phyloP scores from a whole-genome alignment of 1,139 yeast genomes.

The Saccharomyces hybrid region DNA sequence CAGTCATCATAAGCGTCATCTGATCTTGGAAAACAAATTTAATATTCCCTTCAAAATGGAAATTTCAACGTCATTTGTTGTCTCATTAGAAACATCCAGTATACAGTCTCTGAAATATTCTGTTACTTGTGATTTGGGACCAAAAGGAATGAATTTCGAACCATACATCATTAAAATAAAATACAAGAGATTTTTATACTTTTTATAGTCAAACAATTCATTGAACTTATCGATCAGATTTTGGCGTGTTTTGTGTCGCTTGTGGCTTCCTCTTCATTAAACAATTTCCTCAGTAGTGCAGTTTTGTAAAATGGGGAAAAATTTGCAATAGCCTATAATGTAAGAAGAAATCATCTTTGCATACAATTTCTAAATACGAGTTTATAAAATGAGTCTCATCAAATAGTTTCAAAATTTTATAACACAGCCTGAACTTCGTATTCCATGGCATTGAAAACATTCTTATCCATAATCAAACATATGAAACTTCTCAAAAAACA shows the following conservation, averaged over 20 bases:
- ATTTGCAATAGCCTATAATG: conserved; percentile 20
- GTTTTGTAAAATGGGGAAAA: conserved; percentile 19
- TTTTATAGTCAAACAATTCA: conserved; percentile 14
- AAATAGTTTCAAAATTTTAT: conserved; percentile 1
- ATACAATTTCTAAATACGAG: conserved; percentile 14
- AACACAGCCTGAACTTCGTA: conserved; percentile 16
- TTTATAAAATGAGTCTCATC: conserved; percentile 6
- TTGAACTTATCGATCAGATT: conserved; percentile 17
- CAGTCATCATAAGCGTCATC: neutral
- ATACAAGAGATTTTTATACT: conserved; percentile 20
- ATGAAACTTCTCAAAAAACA: conserved; percentile 15
- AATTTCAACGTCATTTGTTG: conserved; percentile 23
- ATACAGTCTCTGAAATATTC: conserved; percentile 20
- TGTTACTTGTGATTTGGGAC: conserved; percentile 4
- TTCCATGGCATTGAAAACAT: conserved; percentile 20
- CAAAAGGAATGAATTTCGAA: conserved; percentile 17
- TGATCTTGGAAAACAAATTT: conserved; percentile 15
- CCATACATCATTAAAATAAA: conserved; percentile 23
- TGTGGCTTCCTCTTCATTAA: conserved; percentile 4
- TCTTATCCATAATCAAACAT: conserved; percentile 25
- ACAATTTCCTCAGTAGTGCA: conserved; percentile 12
- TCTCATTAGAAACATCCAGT: conserved; percentile 16
- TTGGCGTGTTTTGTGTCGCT: neutral
- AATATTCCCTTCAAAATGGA: conserved; percentile 20
- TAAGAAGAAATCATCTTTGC: conserved; percentile 18